phyloP scores from a whole-genome alignment of 257 asterid species.

The Solanum tarijense region DNA sequence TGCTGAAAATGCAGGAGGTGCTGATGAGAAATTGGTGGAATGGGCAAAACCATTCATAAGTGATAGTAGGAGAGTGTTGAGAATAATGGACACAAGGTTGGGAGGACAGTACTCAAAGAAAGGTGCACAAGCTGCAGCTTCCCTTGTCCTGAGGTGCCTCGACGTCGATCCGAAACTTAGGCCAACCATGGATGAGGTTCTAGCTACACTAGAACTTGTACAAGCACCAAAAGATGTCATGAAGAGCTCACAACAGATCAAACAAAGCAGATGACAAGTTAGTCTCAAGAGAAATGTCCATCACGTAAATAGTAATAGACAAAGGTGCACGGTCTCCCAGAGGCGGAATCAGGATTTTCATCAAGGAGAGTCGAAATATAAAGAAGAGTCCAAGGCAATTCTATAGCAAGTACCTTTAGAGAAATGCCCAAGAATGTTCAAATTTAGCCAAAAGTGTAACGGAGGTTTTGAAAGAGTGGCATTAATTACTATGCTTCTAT shows the following conservation, averaged over 20 bases:
- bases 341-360: not conserved
- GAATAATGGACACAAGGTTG: slow-evolving; percentile 64
- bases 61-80: slow-evolving; percentile 34
- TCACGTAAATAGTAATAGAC: not conserved
- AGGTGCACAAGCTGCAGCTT: slow-evolving; percentile 44
- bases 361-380: not conserved
- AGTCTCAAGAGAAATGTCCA: not conserved
- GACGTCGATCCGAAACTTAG: slow-evolving; percentile 28
- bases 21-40: slow-evolving; percentile 44
- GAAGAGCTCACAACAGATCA: slow-evolving; percentile 1
- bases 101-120: slow-evolving; percentile 55
- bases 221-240: slow-evolving; percentile 16
- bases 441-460: not conserved
- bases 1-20: slow-evolving; percentile 43
- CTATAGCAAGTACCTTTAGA: not conserved
- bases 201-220: slow-evolving; percentile 22
- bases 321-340: not conserved
- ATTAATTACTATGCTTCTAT: not conserved
- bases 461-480: not conserved
- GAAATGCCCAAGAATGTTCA: not conserved
- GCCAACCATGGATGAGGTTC: slow-evolving; percentile 47
- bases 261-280: not conserved
- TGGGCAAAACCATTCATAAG: slow-evolving; percentile 56
- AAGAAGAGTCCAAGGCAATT: not conserved
- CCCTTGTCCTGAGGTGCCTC: slow-evolving; percentile 43